Evolutionary conservation across 1,284 basidiomycete genomes (phyloP).

Genomic region (Exsudoporus floridanus): DNA sequence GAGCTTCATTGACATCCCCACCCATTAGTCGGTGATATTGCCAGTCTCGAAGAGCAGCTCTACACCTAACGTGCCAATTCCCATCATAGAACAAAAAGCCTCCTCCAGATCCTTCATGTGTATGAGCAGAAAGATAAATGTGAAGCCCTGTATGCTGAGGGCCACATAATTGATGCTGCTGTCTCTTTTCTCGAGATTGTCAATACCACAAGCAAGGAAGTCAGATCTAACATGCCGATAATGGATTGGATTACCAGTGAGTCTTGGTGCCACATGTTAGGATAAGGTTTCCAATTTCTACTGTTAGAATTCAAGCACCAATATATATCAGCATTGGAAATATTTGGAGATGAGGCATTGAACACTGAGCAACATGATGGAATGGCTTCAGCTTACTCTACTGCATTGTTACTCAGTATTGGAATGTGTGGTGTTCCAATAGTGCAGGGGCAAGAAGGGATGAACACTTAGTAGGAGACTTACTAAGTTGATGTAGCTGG

Average conservation of each 20-base stretch:
- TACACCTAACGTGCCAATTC: neutral
- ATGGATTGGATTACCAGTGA: neutral
- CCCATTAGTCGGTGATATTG: neutral
- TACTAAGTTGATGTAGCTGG: no score
- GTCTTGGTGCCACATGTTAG: neutral
- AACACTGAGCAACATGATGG: neutral
- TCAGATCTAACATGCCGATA: neutral
- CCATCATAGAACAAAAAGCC: neutral
- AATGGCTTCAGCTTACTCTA: neutral
- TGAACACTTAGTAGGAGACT: no score
- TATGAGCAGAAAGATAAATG: neutral
- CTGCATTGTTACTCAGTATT: neutral
- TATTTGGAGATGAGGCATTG: neutral
- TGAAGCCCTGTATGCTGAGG: neutral
- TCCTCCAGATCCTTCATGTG: neutral
- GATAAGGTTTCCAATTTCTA: neutral
- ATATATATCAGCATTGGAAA: neutral
- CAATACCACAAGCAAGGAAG: neutral
- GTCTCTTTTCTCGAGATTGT: neutral
- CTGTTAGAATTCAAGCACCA: neutral
- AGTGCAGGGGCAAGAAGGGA: no score
- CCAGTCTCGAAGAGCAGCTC: neutral
- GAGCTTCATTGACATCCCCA: no score
- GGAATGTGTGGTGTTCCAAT: no score
- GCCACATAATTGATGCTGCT: neutral